Conservation (phyloP, 306 rosid species). For the Malus fusca region DNA sequence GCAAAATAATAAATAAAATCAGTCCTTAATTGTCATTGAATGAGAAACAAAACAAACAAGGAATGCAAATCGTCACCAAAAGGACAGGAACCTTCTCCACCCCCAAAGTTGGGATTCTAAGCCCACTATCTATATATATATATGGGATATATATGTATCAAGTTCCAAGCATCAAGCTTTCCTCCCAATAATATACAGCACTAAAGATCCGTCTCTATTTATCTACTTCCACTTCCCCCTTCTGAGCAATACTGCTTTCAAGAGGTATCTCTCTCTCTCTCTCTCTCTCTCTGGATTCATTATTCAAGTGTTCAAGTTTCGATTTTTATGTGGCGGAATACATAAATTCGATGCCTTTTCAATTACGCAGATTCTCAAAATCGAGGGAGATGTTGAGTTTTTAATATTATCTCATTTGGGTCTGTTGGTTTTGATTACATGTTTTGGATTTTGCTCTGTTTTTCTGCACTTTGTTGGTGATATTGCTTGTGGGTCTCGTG, state of each 20-base stretch:
- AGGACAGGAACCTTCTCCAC: neutral
- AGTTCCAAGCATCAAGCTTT: neutral
- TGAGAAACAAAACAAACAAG: constrained; percentile 6
- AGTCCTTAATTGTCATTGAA: constrained; percentile 3
- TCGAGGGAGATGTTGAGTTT: neutral
- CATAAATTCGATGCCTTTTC: neutral
- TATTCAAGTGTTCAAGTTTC: neutral
- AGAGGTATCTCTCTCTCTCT: constrained; percentile 3
- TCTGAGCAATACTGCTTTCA: neutral
- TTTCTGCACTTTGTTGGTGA: neutral
- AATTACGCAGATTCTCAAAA: constrained; percentile 11
- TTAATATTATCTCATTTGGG: constrained; percentile 1
- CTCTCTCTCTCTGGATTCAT: neutral
- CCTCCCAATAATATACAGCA: neutral
- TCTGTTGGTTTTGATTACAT: neutral
- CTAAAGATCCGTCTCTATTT: neutral
- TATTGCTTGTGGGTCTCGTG: neutral
- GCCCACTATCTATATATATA: neutral
- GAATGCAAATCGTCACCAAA: neutral
- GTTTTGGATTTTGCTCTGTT: neutral
- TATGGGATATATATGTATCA: neutral
- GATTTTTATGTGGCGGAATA: neutral
- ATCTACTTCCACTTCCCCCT: neutral
- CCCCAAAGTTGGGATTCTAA: neutral
- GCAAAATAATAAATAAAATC: neutral